Base-by-base conservation (phyloP, 164 flowering plant genomes). In the Nymphaea thermarum region DNA sequence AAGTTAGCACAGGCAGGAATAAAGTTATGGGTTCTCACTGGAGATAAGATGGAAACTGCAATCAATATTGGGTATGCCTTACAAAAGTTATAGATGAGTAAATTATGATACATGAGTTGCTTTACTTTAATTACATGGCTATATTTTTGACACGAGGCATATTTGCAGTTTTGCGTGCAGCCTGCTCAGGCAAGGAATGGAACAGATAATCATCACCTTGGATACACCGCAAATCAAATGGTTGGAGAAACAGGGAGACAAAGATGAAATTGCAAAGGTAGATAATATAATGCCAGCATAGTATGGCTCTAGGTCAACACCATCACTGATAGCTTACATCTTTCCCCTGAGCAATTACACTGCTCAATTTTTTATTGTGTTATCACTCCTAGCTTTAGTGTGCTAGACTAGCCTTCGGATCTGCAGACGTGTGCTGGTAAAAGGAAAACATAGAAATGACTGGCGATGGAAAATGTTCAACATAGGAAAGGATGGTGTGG, bases 21-120 rank as follows among this genome's bases (percentile, higher is more conserved):
- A 25, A 89, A 81, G 79, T 75, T 92, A 67, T 92, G 98, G 98
- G 87, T 92, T 55, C 74, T 92, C 72, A 92, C 98, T 51, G 98
- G 98, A 12, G 96, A 92, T 70, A 92, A 88, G 73, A 81, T 86
- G 88, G 98, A 89, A 80, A 93, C 98, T 66, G 98, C 97, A 2
- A 72, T 89, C 57, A 93, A 93, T 75, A 90, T 93, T 64, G 98
- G 98, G 98, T 93, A 57, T 61, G 77, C 36, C 36, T 25, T 25
- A 25, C 36, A 25, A 25, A 25, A 25, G 36, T 25, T 25, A 25
- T 25, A 25, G 36, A 25, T 25, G 36, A 25, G 36, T 25, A 25
- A 25, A 25, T 25, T 25, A 25, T 25, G 36, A 25, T 25, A 25
- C 36, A 25, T 25, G 36, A 25, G 36, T 25, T 25, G 36, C 36